A percentile compares a stretch with the other conserved stretches of the same genome.
Evolutionary conservation across 2,329 filamentous ascomycete species (phyloP).

Genomic region (Colletotrichum higginsianum): DNA sequence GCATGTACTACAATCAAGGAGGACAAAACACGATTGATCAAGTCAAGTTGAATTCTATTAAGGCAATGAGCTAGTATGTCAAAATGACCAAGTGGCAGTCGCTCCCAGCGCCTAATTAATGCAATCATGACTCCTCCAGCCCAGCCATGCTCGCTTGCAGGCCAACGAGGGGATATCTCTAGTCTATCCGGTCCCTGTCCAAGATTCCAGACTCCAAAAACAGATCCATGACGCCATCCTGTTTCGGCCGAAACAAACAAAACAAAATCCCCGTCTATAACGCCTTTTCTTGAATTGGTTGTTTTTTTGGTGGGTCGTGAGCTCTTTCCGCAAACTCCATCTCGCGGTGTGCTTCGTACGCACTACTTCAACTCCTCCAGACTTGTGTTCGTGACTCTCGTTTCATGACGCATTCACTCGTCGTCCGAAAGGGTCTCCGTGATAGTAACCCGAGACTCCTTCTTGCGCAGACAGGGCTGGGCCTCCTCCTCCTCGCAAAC

Average conservation of each 20-base stretch:
- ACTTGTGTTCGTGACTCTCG: slow-evolving; percentile 19
- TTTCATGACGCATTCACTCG: slow-evolving; percentile 31
- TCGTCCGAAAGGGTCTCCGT: slow-evolving; percentile 40
- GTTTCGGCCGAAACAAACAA: slow-evolving; percentile 8
- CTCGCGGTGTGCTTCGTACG: not conserved
- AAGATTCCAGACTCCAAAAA: slow-evolving; percentile 13
- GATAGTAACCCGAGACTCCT: slow-evolving; percentile 34
- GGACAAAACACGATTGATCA: not conserved
- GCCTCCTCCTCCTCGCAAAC: slow-evolving; percentile 37
- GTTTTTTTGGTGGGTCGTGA: slow-evolving; percentile 21
- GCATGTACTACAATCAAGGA: not conserved
- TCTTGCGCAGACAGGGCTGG: slow-evolving; percentile 30
- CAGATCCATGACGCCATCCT: slow-evolving; percentile 17
- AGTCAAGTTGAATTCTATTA: slow-evolving; percentile 33
- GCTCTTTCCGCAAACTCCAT: slow-evolving; percentile 23
- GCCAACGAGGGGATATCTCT: slow-evolving; percentile 30
- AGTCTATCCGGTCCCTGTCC: slow-evolving; percentile 20
- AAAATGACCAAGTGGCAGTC: slow-evolving; percentile 6
- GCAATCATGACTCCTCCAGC: slow-evolving; percentile 16
- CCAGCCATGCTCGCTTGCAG: slow-evolving; percentile 16
- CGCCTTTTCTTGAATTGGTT: not conserved
- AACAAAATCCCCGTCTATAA: slow-evolving; percentile 37
- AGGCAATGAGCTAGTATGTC: slow-evolving; percentile 5
- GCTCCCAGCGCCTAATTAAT: slow-evolving; percentile 22
- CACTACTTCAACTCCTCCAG: not conserved